Evolutionary conservation across 257 asterid species (phyloP).

Genomic region (Knoxia roxburghii): DNA sequence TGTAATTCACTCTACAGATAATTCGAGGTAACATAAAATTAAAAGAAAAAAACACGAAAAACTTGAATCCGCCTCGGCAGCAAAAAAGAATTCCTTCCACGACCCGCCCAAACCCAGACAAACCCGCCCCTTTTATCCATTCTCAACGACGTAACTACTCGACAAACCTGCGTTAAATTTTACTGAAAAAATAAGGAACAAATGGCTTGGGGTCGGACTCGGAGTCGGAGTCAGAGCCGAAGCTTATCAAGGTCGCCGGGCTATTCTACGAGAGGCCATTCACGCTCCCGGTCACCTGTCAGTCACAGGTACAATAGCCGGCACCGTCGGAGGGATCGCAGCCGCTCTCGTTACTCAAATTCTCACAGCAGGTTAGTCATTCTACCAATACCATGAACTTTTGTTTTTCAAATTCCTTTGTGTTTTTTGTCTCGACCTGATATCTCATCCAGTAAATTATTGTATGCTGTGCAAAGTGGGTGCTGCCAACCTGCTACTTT

Average conservation of each 20-base stretch:
- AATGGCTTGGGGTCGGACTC: too few species aligned
- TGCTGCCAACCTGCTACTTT: too few species aligned
- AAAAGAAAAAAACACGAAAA: too few species aligned
- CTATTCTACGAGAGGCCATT: conserved; percentile 54
- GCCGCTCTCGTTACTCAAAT: conserved; percentile 49
- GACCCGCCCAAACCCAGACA: too few species aligned
- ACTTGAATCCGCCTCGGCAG: too few species aligned
- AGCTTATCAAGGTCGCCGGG: conserved; percentile 78
- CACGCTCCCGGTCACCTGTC: conserved; percentile 78
- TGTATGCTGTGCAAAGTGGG: neutral
- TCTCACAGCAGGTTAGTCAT: conserved; percentile 51
- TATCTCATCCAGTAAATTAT: neutral
- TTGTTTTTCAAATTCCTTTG: neutral
- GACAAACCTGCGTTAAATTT: too few species aligned
- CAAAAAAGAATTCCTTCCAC: too few species aligned
- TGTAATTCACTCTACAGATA: too few species aligned
- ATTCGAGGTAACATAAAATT: too few species aligned
- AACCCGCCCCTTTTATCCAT: too few species aligned
- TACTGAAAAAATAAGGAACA: too few species aligned
- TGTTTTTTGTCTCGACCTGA: neutral
- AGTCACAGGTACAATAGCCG: conserved; percentile 42
- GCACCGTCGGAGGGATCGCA: conserved; percentile 59
- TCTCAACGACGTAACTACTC: too few species aligned
- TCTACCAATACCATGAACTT: conserved; percentile 2
- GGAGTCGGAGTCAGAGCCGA: conserved; percentile 27